Conservation (phyloP, 345 rosid species). For the Moricandia moricandioides region DNA sequence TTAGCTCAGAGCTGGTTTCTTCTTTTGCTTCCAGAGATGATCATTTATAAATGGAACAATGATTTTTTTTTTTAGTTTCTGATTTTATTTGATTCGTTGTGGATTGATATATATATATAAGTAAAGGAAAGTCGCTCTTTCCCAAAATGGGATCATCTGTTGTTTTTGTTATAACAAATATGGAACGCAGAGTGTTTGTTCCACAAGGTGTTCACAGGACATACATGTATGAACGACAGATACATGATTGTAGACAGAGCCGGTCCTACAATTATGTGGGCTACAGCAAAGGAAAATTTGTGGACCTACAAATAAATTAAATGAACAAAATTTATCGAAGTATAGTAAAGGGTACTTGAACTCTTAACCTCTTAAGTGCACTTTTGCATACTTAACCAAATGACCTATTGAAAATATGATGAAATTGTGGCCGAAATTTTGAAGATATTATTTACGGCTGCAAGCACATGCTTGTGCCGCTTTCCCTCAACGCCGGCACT, state of each 20-base stretch:
- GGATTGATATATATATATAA: not conserved
- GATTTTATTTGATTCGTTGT: constrained; percentile 1
- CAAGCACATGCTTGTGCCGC: no score
- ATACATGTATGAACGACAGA: not conserved
- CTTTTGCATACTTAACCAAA: no score
- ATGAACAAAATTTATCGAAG: no score
- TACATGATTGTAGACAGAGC: not conserved
- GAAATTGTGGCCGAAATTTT: no score
- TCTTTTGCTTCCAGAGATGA: not conserved
- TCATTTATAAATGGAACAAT: not conserved
- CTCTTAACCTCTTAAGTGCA: no score
- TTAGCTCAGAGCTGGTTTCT: constrained; percentile 21
- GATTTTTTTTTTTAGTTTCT: not conserved
- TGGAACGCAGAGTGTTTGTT: not conserved
- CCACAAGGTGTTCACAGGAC: not conserved
- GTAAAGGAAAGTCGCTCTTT: not conserved
- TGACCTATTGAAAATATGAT: no score
- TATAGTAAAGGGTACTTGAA: no score
- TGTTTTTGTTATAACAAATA: not conserved
- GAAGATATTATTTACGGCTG: no score
- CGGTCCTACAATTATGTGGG: no score
- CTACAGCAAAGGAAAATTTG: no score
- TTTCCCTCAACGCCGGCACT: no score
- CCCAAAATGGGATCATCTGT: not conserved
- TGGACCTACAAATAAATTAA: no score